These are phyloP conservation scores for Colletotrichum shisoi DNA, from an alignment of 2,329 filamentous ascomycete genomes.

Conservation along the genomic window DNA sequence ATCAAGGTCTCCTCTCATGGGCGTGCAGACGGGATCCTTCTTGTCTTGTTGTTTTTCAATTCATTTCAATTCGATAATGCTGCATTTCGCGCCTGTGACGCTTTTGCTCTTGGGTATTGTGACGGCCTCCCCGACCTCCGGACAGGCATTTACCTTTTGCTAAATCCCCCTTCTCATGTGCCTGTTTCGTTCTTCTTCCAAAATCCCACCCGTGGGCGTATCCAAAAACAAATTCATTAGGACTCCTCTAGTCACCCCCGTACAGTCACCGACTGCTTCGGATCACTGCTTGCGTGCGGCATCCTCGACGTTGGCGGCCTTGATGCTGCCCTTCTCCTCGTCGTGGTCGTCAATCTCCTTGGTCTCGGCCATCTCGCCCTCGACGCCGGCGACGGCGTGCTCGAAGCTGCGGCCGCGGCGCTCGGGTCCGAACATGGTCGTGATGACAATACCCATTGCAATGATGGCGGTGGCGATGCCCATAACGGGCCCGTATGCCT, in stretches of 20 bases:
- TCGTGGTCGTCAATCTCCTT: conserved; percentile 46
- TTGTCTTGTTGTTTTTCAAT: conserved; percentile 1
- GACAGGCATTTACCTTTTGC: not conserved
- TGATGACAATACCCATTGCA: conserved; percentile 71
- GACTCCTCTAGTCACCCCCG: conserved; percentile 6
- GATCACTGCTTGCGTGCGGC: conserved; percentile 24
- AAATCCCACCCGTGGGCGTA: not conserved
- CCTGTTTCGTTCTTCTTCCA: not conserved
- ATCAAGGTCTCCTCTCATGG: not conserved
- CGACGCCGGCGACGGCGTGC: conserved; percentile 55
- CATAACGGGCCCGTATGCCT: conserved; percentile 79
- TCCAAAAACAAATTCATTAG: not conserved
- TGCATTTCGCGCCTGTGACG: conserved; percentile 4
- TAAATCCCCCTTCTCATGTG: conserved; percentile 5
- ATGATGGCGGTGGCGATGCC: conserved; percentile 80
- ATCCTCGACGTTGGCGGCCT: conserved; percentile 27
- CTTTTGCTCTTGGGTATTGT: conserved; percentile 10
- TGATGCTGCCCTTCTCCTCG: conserved; percentile 45
- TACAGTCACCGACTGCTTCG: conserved; percentile 6
- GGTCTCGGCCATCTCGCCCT: conserved; percentile 40
- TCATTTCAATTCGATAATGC: not conserved
- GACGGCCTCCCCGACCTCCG: not conserved
- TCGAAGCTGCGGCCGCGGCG: conserved; percentile 76
- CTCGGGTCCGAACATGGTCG: conserved; percentile 76
- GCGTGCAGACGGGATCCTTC: not conserved